A percentile compares a stretch with the other conserved stretches of the same genome.
Evolutionary conservation across 2,329 filamentous ascomycete species (phyloP).

Genomic region (Alternaria metachromatica): DNA sequence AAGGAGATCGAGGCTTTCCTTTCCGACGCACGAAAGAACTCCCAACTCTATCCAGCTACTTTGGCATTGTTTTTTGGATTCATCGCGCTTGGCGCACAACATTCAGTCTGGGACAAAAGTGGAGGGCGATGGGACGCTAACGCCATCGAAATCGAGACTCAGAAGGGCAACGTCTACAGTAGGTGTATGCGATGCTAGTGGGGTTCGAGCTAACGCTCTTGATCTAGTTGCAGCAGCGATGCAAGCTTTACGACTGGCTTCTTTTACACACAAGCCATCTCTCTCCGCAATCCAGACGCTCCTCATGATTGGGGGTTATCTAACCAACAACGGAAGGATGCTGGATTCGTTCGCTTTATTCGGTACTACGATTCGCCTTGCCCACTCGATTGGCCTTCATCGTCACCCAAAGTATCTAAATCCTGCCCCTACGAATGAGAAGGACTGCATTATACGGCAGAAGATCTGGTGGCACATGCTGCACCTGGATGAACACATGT

Average conservation of each 20-base stretch:
- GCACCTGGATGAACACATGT: conserved; percentile 60
- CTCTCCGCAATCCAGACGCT: conserved; percentile 55
- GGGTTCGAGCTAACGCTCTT: conserved; percentile 1
- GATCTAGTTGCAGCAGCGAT: conserved; percentile 56
- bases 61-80: conserved; percentile 58
- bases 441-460: conserved; percentile 52
- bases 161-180: conserved; percentile 55
- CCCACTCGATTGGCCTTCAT: conserved; percentile 59
- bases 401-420: conserved; percentile 57
- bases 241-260: conserved; percentile 58
- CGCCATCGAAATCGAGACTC: conserved; percentile 44
- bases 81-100: conserved; percentile 55
- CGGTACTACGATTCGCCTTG: conserved; percentile 57
- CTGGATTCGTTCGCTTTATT: conserved; percentile 60
- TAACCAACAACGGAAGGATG: conserved; percentile 58
- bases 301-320: conserved; percentile 57
- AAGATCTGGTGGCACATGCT: conserved; percentile 61
- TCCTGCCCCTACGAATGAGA: conserved; percentile 48
- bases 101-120: conserved; percentile 53
- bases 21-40: conserved; percentile 50
- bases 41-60: conserved; percentile 55
- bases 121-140: conserved; percentile 50
- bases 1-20: conserved; percentile 56
- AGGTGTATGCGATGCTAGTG: conserved; percentile 24
- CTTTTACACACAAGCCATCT: conserved; percentile 58